Conservation (phyloP, 1,139 yeast species). For the Geotrichum europaeum region DNA sequence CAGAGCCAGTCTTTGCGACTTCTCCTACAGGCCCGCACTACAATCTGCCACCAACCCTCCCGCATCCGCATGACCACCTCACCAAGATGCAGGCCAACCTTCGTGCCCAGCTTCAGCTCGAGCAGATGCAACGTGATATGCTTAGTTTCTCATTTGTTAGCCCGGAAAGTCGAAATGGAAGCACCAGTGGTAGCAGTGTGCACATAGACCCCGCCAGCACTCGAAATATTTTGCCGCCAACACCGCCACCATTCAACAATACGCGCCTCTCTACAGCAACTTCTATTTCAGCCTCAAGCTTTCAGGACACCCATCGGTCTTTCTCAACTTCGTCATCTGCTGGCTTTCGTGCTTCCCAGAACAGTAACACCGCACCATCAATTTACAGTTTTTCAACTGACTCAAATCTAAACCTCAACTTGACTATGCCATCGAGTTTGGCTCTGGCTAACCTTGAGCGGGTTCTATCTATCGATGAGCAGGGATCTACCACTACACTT, state of each 20-base stretch:
- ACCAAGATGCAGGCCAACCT: constrained; percentile 10
- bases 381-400: not conserved
- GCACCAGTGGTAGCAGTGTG: not conserved
- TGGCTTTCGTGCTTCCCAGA: not conserved
- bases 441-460: not conserved
- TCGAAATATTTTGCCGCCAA: not conserved
- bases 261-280: not conserved
- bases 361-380: not conserved
- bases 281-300: not conserved
- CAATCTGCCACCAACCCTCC: not conserved
- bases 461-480: not conserved
- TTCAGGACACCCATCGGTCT: not conserved
- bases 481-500: not conserved
- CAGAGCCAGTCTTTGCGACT: not conserved
- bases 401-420: not conserved
- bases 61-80: not conserved
- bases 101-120: constrained; percentile 10
- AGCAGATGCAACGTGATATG: constrained; percentile 9
- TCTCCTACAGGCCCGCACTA: not conserved
- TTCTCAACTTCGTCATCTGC: not conserved
- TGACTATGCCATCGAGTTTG: not conserved
- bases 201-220: not conserved
- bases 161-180: not conserved
- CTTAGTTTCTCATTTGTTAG: not conserved
- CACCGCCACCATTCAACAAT: not conserved